phyloP scores from a whole-genome alignment of 768 basidiomycete species.

The Trametes cinnabarina region DNA sequence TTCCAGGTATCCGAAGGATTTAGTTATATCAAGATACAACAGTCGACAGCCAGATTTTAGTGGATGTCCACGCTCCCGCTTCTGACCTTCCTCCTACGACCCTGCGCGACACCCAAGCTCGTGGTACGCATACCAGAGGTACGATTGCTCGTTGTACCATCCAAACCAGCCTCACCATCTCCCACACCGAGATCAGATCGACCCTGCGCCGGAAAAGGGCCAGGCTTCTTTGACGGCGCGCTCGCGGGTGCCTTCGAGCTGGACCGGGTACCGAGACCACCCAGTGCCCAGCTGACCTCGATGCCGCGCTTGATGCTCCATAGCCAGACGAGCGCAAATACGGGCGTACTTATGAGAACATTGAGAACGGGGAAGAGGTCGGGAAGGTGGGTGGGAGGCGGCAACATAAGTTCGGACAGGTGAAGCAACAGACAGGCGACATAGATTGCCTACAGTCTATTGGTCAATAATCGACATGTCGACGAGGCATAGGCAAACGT shows the following conservation, averaged over 20 bases:
- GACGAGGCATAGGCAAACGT: slow-evolving; percentile 18
- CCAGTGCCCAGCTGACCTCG: slow-evolving; percentile 78
- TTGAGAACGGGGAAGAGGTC: slow-evolving; percentile 86
- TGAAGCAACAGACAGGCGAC: slow-evolving; percentile 55
- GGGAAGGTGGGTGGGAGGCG: slow-evolving; percentile 75
- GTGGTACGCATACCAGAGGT: slow-evolving; percentile 12
- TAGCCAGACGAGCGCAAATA: slow-evolving; percentile 81
- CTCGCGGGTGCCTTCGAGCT: neutral
- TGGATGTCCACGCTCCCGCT: slow-evolving; percentile 15
- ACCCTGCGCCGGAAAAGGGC: neutral
- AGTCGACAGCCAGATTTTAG: neutral
- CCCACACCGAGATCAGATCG: neutral
- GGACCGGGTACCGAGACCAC: slow-evolving; percentile 41
- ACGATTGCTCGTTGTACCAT: neutral
- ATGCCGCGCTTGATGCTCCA: slow-evolving; percentile 85
- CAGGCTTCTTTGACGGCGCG: neutral
- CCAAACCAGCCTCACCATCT: neutral
- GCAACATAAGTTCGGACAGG: slow-evolving; percentile 54
- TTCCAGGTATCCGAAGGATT: too few species aligned
- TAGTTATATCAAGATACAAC: neutral
- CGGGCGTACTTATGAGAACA: slow-evolving; percentile 72
- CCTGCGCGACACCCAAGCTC: slow-evolving; percentile 18
- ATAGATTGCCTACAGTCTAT: slow-evolving; percentile 50
- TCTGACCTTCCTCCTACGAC: slow-evolving; percentile 11
- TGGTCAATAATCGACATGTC: neutral